Base-by-base conservation (phyloP, 2,329 filamentous ascomycete species). In the Scedosporium minutisporum region DNA sequence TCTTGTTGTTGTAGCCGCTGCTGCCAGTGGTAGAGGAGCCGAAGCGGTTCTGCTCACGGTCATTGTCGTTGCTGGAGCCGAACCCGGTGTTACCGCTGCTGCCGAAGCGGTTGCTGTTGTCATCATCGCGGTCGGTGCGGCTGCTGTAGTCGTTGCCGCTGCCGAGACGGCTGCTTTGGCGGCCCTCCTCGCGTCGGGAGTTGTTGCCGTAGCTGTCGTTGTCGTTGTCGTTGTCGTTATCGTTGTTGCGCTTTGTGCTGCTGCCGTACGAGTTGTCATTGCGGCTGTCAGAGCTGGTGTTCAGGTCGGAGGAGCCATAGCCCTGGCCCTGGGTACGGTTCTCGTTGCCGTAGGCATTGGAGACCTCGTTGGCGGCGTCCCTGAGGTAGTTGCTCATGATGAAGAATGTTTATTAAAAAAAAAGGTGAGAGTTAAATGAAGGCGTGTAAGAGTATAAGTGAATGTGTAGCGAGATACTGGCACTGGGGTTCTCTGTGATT, bases 361-460 rank as follows among this genome's bases (percentile, higher is more conserved):
- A 55, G 51, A 55, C 7, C 51, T 55, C 51, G 18, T 55, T 18
- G 41, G 64, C 61, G 44, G 64, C 64, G 55, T 70, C 55, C 63
- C 67, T 67, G 65, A 66, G 61, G 59, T 70, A 69, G 62, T 68
- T 38, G 33, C 33, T 66, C 70, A 72, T 71, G 9, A 21, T 65
- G 29, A 53, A 33, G 21, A 12, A 16, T 63, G 44, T n/a, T 61
- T 23, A 6, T 12, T 51, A 3, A 12, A 12, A 23, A 12, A 23
- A 25, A 25, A 6, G n/a, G 2, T 6, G 23, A 27, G 51, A 27
- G 6, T 23, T 25, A 12, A 23, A 55, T 33, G 29, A 33, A 33
- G 29, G 6, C 29, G 29, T 33, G 29, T 3, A 38, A 38, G 33
- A 12, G 33, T 38, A 6, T 38, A 38, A 6, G 10, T 12, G 10